Evolutionary conservation across 2,329 filamentous ascomycete genomes (phyloP).

Genomic region (Scedosporium boydii): DNA sequence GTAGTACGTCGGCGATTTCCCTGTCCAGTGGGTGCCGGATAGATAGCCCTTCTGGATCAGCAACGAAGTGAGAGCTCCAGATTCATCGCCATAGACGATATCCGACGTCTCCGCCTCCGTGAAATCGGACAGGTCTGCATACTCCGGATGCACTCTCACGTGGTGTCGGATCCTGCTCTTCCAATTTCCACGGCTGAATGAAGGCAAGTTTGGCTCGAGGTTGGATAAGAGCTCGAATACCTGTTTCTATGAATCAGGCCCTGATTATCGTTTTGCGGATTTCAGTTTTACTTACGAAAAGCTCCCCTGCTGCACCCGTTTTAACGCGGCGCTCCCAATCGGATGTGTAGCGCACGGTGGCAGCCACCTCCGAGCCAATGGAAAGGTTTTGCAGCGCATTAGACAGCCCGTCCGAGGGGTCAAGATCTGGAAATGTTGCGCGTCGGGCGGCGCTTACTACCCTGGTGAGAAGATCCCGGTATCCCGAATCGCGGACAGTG

Average conservation of each 20-base stretch:
- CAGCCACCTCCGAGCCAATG: not conserved
- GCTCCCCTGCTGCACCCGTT: not conserved
- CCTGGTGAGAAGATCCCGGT: too few species aligned
- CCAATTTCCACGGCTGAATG: slow-evolving; percentile 34
- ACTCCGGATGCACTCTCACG: slow-evolving; percentile 27
- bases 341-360: not conserved
- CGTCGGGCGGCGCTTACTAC: too few species aligned
- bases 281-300: not conserved
- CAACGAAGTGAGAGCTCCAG: slow-evolving; percentile 21
- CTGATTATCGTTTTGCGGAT: not conserved
- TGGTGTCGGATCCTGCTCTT: slow-evolving; percentile 35
- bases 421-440: too few species aligned
- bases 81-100: slow-evolving; percentile 31
- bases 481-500: too few species aligned
- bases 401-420: too few species aligned
- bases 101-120: slow-evolving; percentile 33
- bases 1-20: slow-evolving; percentile 26
- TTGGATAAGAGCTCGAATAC: slow-evolving; percentile 30
- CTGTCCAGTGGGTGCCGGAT: slow-evolving; percentile 15
- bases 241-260: slow-evolving; percentile 14
- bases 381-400: too few species aligned
- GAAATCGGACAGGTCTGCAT: slow-evolving; percentile 29
- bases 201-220: slow-evolving; percentile 17
- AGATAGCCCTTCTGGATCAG: slow-evolving; percentile 26
- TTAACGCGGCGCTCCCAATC: not conserved